Base-by-base conservation (phyloP, 768 basidiomycete species). In the Kondoa subrosea region DNA sequence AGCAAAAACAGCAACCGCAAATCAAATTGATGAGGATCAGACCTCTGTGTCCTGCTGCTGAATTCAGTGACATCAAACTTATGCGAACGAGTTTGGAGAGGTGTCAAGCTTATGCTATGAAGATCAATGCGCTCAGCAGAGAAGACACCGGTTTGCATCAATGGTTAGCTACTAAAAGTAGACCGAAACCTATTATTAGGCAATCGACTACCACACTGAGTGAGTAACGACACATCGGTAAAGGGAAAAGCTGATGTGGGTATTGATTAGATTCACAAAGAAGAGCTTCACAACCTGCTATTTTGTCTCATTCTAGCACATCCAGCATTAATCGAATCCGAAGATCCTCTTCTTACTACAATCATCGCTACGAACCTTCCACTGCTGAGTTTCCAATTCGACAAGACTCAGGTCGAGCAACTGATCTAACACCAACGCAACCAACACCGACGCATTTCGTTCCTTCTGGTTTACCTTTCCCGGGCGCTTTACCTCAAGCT, bases 401-500 rank as follows among this genome's bases (percentile, higher is more conserved):
- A 50, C 40, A 50, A 50, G 40, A 50, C 21, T 50, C 40, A 50
- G 40, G 40, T 50, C 40, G 40, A 50, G 61, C 61, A 15, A 27
- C 15, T 3, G 61, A 63, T n/a, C 27, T 63, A 27, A 63, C 61
- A 21, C 30, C 3, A 14, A 27, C 29, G 17, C 4, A 3, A 3
- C 26, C 61, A 27, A 31, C 61, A 33, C 61, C 61, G 16, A n/a
- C 61, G 17, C 33, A 27, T 33, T 63, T 63, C 61, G n/a, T 26
- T 12, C 61, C 61, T 16, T 30, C 61, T 32, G 12, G 8, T 17
- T 32, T 63, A 12, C 61, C 61, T 63, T 63, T 31, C 61, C 61
- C 61, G 29, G 61, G 61, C 29, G 61, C 61, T 33, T 32, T 63
- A 32, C 61, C 61, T 27, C 61, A 31, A 14, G 40, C 40, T 50